Evolutionary conservation across 2,329 filamentous ascomycete genomes (phyloP).

Genomic region (Aureobasidium leucospermi): DNA sequence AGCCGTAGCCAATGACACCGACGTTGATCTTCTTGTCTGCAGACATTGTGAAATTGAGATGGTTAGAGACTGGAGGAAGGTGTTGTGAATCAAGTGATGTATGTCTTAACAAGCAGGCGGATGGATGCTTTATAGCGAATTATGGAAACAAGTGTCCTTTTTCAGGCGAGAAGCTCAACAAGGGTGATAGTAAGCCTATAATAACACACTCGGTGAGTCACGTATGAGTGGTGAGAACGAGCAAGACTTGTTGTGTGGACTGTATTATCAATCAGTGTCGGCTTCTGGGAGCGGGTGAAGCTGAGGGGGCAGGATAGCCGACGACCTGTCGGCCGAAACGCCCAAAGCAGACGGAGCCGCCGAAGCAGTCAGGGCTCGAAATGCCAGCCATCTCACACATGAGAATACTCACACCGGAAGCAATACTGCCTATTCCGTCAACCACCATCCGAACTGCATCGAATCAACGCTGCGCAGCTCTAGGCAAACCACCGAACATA

Average conservation of each 20-base stretch:
- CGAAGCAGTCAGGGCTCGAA: not conserved
- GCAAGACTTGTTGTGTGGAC: not conserved
- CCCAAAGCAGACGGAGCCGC: not conserved
- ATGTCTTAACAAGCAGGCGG: not conserved
- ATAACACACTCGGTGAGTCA: not conserved
- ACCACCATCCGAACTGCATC: not conserved
- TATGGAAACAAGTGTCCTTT: not conserved
- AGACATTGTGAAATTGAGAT: not conserved
- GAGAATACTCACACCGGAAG: not conserved
- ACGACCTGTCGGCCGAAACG: too few relatives aligned
- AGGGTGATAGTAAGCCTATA: not conserved
- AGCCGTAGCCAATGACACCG: constrained; percentile 53
- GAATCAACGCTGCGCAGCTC: not conserved
- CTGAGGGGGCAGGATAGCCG: too few relatives aligned
- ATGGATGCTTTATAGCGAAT: not conserved
- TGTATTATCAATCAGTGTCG: not conserved
- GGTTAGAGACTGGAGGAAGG: not conserved
- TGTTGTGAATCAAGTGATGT: not conserved
- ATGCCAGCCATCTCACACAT: not conserved
- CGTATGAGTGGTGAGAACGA: not conserved
- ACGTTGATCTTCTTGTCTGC: constrained; percentile 41
- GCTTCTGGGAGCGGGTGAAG: not conserved
- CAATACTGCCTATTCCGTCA: not conserved
- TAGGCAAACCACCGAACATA: too few relatives aligned
- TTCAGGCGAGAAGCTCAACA: not conserved